A percentile compares a stretch with the other conserved stretches of the same genome.
These are phyloP conservation scores for Sporothrix mexicana DNA, from an alignment of 2,329 filamentous ascomycete genomes.

Conservation along the genomic window DNA sequence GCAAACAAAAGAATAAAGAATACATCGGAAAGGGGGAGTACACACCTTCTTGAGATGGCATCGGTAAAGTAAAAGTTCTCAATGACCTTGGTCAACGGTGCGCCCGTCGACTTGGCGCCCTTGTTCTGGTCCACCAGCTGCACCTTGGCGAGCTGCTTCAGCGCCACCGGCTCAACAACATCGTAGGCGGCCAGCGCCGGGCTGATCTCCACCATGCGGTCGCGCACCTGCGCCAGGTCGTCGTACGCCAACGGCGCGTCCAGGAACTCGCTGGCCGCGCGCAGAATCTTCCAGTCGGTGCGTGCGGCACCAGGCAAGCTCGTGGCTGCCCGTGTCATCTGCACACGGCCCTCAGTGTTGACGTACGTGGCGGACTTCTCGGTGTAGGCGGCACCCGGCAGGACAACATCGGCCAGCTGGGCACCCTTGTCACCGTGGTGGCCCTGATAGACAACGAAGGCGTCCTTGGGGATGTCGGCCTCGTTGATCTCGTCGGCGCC, in stretches of 20 bases:
- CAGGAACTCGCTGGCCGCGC: conserved; percentile 89
- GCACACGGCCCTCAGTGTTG: conserved; percentile 96
- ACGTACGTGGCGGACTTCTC: conserved; percentile 96
- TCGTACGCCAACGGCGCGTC: conserved; percentile 88
- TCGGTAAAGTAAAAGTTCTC: conserved; percentile 99
- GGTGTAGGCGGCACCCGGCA: conserved; percentile 94
- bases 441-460: conserved; percentile 97
- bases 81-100: conserved; percentile 81
- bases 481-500: conserved; percentile 90
- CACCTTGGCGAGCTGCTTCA: conserved; percentile 82
- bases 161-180: conserved; percentile 79
- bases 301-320: conserved; percentile 86
- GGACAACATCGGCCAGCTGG: conserved; percentile 88
- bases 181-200: conserved; percentile 90
- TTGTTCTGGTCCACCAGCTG: conserved; percentile 97
- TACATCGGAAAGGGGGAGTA: conserved; percentile 37
- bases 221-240: conserved; percentile 84
- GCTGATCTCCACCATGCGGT: conserved; percentile 94
- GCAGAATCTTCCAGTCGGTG: conserved; percentile 99
- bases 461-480: conserved; percentile 89
- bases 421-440: conserved; percentile 96
- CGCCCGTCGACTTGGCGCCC: conserved; percentile 73
- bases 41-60: conserved; percentile 91
- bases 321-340: conserved; percentile 90
- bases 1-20: conserved; percentile 29